Conservation (phyloP, 75 land plant species). For the Adiantum capillusveneris region DNA sequence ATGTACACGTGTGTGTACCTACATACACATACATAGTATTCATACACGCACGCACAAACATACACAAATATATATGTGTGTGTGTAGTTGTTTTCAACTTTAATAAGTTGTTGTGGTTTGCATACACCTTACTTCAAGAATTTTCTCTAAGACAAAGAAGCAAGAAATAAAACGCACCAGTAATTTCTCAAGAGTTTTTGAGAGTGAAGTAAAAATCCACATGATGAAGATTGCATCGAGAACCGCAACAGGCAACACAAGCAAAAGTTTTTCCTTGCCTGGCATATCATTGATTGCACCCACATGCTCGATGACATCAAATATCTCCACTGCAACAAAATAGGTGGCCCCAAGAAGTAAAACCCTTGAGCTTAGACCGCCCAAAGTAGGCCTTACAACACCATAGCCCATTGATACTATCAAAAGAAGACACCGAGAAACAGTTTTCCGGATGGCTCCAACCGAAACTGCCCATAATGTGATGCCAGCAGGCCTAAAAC, state of each 20-base stretch:
- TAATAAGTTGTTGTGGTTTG: too few relatives aligned
- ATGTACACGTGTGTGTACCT: not conserved
- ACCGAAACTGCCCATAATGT: conserved; percentile 46
- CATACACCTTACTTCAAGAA: too few relatives aligned
- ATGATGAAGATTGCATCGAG: conserved; percentile 44
- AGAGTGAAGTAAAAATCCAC: conserved; percentile 42
- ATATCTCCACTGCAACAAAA: conserved; percentile 38
- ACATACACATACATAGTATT: not conserved
- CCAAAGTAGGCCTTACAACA: conserved; percentile 42
- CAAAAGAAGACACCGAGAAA: conserved; percentile 38
- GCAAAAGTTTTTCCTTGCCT: conserved; percentile 27
- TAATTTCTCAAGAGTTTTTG: conserved; percentile 42
- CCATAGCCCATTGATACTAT: conserved; percentile 53
- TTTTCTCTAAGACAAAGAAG: too few relatives aligned
- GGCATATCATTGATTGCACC: conserved; percentile 38
- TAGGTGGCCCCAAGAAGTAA: conserved; percentile 26
- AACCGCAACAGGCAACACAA: conserved; percentile 41
- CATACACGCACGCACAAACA: too few relatives aligned
- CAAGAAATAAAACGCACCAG: conserved; percentile 24
- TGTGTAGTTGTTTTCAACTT: too few relatives aligned
- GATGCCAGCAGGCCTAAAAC: conserved; percentile 36
- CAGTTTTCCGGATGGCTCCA: conserved; percentile 44
- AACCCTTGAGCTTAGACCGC: conserved; percentile 38
- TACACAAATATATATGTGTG: too few relatives aligned
- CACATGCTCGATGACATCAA: conserved; percentile 43